Evolutionary conservation across 2,329 filamentous ascomycete genomes (phyloP), one percentile per base, ranked within the genome.

Genomic region (Paracorniculantispora psalliotae): DNA sequence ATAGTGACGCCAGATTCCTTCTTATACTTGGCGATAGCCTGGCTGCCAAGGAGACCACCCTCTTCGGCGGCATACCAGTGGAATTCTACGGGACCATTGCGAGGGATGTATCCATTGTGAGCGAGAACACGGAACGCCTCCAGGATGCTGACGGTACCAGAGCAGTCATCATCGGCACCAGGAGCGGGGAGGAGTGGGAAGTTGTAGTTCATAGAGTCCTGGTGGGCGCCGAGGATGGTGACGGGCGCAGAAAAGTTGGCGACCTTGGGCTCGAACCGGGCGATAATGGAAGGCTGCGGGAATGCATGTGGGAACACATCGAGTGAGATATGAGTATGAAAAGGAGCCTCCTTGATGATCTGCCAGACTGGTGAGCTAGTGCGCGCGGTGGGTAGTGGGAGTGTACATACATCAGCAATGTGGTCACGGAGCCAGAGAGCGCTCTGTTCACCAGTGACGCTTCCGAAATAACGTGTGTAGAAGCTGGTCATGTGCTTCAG

Each of bases 11-110:
- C 79, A 43, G 81, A 75, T 65, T 83, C 81, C 69, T 84, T 81
- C 71, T 91, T 91, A 15, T 81, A 77, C 47, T 80, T 79, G 71
- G 89, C 90, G 67, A 91, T 83, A 9, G 84, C 86, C 67, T 90
- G 86, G 49, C 84, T 87, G 26, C 75, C 75, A 7, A 77, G 67
- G 54, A 92, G 79, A 12, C 89, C 89, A 17, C 86, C 88, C 68
- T 91, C 89, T 68, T 91, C 89, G 0, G 88, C 89, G n/a, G 83
- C 86, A 73, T 91, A 91, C 88, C 88, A 92, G 70, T 90, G 87
- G 70, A 91, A 91, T 72, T 91, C 88, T 56, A 91, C 73, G 0
- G 86, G 71, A 0, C 71, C 71, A 8, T 71, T 64, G 28, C 65
- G 59, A 2, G 72, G 72, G 19, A 67, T 62, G 53, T 63, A 73